phyloP scores from a whole-genome alignment of 108 stramenopile species.

The Skeletonema tropicum region DNA sequence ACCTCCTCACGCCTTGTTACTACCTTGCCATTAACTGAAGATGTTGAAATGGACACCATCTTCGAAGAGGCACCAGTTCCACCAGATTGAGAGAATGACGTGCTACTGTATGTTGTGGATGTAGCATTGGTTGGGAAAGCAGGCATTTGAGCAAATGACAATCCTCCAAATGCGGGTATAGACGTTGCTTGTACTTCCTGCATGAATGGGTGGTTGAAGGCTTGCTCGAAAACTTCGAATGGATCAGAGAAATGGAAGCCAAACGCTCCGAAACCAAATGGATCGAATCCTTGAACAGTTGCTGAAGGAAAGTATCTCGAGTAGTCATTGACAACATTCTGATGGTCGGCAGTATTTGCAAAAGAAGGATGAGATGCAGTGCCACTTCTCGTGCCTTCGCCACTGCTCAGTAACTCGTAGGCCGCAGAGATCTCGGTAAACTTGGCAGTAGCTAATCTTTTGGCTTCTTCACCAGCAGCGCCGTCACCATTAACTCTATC shows the following conservation, averaged over 20 bases:
- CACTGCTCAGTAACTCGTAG: conserved; percentile 32
- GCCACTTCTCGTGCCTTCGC: background rate
- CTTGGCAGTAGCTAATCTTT: conserved; percentile 21
- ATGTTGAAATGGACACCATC: conserved; percentile 34
- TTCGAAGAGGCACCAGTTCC: background rate
- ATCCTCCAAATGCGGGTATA: background rate
- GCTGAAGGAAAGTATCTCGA: background rate
- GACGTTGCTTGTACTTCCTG: background rate
- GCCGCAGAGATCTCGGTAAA: conserved; percentile 38
- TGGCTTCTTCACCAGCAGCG: conserved; percentile 22
- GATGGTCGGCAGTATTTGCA: conserved; percentile 3
- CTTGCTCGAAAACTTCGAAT: conserved; percentile 32
- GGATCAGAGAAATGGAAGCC: conserved; percentile 30
- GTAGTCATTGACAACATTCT: background rate
- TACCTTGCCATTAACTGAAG: conserved; percentile 34
- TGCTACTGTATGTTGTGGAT: conserved; percentile 13
- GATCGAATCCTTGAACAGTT: conserved; percentile 15
- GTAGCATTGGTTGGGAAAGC: background rate
- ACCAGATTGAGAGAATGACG: conserved; percentile 7
- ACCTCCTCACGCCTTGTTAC: conserved; percentile 28
- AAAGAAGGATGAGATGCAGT: conserved; percentile 38
- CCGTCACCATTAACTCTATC: conserved; percentile 63
- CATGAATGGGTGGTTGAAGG: conserved; percentile 17
- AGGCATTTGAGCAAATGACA: background rate
- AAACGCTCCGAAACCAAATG: conserved; percentile 22